Conservation (phyloP, 345 rosid species). For the Xanthoceras sorbifolium region DNA sequence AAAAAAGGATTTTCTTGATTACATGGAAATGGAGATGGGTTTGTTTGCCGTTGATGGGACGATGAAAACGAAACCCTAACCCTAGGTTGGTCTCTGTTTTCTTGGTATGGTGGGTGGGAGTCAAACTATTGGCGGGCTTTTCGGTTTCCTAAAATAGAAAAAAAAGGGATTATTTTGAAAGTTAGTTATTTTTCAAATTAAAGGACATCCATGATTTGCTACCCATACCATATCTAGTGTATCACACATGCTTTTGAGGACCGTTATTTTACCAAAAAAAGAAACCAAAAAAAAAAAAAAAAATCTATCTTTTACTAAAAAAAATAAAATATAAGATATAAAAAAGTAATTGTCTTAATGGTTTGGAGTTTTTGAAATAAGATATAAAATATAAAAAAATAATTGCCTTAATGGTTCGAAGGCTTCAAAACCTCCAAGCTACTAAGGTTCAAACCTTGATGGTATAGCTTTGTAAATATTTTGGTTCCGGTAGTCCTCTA, state of each 20-base stretch:
- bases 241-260: no score
- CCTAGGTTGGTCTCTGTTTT: constrained; percentile 15
- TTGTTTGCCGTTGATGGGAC: background rate
- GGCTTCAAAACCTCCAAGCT: no score
- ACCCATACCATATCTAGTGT: background rate
- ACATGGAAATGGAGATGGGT: background rate
- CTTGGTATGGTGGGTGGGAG: background rate
- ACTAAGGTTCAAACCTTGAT: no score
- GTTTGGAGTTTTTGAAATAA: no score
- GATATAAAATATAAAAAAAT: no score
- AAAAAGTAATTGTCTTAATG: no score
- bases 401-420: no score
- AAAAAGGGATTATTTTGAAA: constrained; percentile 16
- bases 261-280: background rate
- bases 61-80: constrained; percentile 25
- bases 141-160: constrained; percentile 27
- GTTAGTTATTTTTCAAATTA: constrained; percentile 24
- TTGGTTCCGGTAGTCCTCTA: no score
- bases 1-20: background rate
- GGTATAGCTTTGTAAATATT: no score
- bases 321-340: no score
- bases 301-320: no score
- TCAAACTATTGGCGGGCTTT: constrained; percentile 29
- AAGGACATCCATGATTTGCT: background rate
- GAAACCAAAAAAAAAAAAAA: background rate